These are phyloP conservation scores for Populus hybrid DNA, from an alignment of 441 rosid species.

Conservation along the genomic window DNA sequence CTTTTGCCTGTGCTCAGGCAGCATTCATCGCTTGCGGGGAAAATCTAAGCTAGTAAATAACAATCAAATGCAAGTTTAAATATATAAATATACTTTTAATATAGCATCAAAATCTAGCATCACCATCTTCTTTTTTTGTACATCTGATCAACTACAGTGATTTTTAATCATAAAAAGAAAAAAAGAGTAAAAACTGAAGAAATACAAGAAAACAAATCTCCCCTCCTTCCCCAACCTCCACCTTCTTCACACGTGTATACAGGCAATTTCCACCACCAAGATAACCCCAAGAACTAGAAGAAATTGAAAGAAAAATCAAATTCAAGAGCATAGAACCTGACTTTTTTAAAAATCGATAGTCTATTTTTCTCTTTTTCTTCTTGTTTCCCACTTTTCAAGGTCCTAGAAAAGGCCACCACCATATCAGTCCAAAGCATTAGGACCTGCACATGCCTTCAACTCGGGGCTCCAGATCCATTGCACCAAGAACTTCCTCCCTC, in stretches of 20 bases:
- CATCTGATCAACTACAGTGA: neutral
- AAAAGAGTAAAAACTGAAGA: neutral
- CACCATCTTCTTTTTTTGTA: neutral
- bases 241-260: neutral
- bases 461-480: slow-evolving; percentile 89
- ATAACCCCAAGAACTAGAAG: neutral
- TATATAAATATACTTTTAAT: neutral
- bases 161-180: neutral
- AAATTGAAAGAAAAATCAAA: neutral
- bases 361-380: neutral
- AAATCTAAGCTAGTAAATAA: neutral
- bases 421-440: slow-evolving; percentile 56
- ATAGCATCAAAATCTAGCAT: neutral
- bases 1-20: neutral
- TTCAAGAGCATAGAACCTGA: slow-evolving; percentile 10
- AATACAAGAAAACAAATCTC: neutral
- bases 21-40: neutral
- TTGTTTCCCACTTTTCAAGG: neutral
- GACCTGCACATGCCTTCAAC: slow-evolving; percentile 74
- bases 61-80: neutral
- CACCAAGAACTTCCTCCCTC: slow-evolving; percentile 67
- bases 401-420: neutral
- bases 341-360: too few relatives aligned
- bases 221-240: neutral
- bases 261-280: neutral